phyloP scores from a whole-genome alignment of 345 rosid genomes.

The Draba incana region DNA sequence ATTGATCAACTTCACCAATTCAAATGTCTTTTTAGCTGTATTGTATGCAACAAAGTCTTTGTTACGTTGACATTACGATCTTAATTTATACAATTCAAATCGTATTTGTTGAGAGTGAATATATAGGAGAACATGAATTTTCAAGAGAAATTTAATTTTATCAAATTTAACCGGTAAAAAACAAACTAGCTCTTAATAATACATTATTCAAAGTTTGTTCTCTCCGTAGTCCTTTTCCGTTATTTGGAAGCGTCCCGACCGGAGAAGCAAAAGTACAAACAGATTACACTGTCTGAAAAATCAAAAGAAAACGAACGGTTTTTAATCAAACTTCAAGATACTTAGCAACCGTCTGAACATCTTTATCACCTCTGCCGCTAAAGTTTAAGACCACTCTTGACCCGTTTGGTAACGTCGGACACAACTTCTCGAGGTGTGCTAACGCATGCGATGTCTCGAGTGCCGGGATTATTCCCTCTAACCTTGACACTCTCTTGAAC shows the following conservation, averaged over 20 bases:
- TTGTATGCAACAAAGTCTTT: no score
- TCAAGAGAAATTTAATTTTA: background rate
- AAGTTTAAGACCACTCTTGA: constrained; percentile 78
- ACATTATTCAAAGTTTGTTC: constrained; percentile 23
- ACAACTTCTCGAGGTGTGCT: constrained; percentile 79
- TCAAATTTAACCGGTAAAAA: background rate
- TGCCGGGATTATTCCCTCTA: constrained; percentile 93
- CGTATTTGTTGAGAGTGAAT: no score
- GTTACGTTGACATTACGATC: no score
- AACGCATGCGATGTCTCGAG: constrained; percentile 91
- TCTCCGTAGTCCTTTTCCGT: constrained; percentile 8
- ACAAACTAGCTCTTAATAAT: background rate
- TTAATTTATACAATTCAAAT: no score
- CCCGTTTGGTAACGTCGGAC: constrained; percentile 71
- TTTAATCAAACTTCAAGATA: constrained; percentile 54
- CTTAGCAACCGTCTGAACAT: constrained; percentile 85
- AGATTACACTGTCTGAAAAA: constrained; percentile 21
- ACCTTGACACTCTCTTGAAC: constrained; percentile 75
- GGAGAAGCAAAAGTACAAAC: constrained; percentile 16
- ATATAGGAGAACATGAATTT: background rate
- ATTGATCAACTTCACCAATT: no score
- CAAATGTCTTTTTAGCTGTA: no score
- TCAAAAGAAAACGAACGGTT: background rate
- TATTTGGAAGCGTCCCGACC: constrained; percentile 4
- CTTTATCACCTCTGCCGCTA: constrained; percentile 96